Evolutionary conservation across 176 grass and related monocot species (phyloP), one percentile per base, ranked within the genome.

Genomic region (Chloris gayana): DNA sequence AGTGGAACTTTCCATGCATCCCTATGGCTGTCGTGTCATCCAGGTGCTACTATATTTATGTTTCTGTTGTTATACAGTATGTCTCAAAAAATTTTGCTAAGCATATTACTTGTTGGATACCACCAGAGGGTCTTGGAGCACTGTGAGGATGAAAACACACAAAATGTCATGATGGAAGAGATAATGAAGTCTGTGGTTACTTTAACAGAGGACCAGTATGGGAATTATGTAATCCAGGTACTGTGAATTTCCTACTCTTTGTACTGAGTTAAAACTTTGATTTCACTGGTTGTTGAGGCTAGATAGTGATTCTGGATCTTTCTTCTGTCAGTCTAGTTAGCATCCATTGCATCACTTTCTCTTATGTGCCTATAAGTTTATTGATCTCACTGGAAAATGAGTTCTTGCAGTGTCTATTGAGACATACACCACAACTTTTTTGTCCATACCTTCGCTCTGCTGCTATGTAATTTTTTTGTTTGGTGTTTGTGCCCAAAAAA

Each of bases 221-320:
- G 92, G 9, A 99, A 99, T 86, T 99, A 99, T 86, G 96, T 99
- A 75, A 95, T 99, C 73, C 96, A 99, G 84, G 96, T 99, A 83
- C 17, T 81, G 65, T 70, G 32, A 35, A 56, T 73, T 74, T 76
- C 32, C 31, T 76, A 14, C 33, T 64, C 42, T 39, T 68, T 81
- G 4, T 69, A 14, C 65, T 34, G 63, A 6, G 8, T 65, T 69
- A 19, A 8, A 50, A 64, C 54, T 62, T 86, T 5, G 45, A 71
- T 65, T 68, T 71, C 70, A 22, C 35, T 46, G 2, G 32, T 13
- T 44, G 41, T 77, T 70, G 77, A 64, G 68, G 22, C 26, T 60
- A 24, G 34, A 24, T 47, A 76, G 11, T 14, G 7, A 75, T 74
- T 30, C 62, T 57, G 25, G n/a, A 73, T 66, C 25, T 33, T 5